phyloP scores from a whole-genome alignment of 768 basidiomycete species.

The Mycena crocata region DNA sequence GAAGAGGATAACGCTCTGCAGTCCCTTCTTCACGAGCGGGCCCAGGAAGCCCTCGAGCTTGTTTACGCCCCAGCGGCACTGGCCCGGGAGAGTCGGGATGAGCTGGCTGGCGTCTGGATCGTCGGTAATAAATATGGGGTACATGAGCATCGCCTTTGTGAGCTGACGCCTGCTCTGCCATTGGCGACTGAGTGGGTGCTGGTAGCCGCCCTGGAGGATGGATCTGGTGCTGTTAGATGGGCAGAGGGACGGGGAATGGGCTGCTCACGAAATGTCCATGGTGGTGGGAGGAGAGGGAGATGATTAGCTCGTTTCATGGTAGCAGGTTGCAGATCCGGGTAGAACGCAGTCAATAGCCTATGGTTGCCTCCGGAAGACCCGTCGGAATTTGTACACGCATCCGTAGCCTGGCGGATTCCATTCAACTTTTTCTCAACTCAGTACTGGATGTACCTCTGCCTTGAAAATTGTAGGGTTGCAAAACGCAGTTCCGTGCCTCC shows the following conservation, averaged over 20 bases:
- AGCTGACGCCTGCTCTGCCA: constrained; percentile 88
- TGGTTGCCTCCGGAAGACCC: not conserved
- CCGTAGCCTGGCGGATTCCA: no score
- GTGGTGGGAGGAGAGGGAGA: constrained; percentile 10
- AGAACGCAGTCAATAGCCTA: not conserved
- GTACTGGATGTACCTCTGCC: not conserved
- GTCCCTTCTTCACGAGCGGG: constrained; percentile 90
- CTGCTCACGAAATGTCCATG: constrained; percentile 61
- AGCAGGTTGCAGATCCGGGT: no score
- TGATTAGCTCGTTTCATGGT: not conserved
- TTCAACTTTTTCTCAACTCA: not conserved
- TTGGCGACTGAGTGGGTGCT: constrained; percentile 88
- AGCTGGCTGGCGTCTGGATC: constrained; percentile 86
- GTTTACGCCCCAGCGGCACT: constrained; percentile 96
- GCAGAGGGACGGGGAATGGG: not conserved
- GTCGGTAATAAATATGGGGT: constrained; percentile 98
- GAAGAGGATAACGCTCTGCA: constrained; percentile 93
- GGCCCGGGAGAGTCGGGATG: constrained; percentile 85
- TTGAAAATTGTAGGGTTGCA: no score
- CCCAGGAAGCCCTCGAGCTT: constrained; percentile 87
- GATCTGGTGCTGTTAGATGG: constrained; percentile 61
- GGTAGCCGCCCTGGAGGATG: constrained; percentile 92
- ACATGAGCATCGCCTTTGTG: constrained; percentile 96
- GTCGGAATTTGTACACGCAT: not conserved
- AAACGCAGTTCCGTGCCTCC: no score